Percentiles rank a stretch among this genome's conserved stretches.
Conservation (phyloP, 306 rosid genomes). For the Cucurbita moschata region DNA sequence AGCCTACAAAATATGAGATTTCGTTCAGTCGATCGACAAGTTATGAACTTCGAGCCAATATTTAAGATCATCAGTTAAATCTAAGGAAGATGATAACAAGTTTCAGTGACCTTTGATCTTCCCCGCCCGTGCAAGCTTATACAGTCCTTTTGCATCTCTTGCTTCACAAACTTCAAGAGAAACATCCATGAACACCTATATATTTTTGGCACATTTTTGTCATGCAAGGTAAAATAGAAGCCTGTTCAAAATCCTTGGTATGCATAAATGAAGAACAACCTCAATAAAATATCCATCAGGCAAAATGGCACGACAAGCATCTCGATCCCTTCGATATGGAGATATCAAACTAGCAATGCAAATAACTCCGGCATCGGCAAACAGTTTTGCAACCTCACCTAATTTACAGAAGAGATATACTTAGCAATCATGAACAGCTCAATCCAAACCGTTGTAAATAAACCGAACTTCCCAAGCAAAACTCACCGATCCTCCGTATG, state of each 20-base stretch:
- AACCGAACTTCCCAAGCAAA: not conserved
- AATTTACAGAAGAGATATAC: not conserved
- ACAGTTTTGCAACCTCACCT: slow-evolving; percentile 97
- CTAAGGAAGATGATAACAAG: not conserved
- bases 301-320: slow-evolving; percentile 66
- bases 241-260: not conserved
- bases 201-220: slow-evolving; percentile 6
- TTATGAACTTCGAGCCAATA: not conserved
- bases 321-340: slow-evolving; percentile 77
- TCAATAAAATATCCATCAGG: slow-evolving; percentile 80
- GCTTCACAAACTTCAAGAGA: slow-evolving; percentile 82
- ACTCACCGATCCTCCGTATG: slow-evolving; percentile 71
- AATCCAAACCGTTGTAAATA: not conserved
- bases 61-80: not conserved
- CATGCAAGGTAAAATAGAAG: not conserved
- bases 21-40: not conserved
- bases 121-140: slow-evolving; percentile 68
- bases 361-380: slow-evolving; percentile 88
- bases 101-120: slow-evolving; percentile 42
- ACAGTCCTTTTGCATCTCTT: slow-evolving; percentile 74
- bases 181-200: slow-evolving; percentile 80
- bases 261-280: slow-evolving; percentile 22
- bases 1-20: slow-evolving; percentile 28
- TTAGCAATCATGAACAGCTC: not conserved
- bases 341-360: slow-evolving; percentile 81